Evolutionary conservation across 1,284 basidiomycete genomes (phyloP), one percentile per base, ranked within the genome.

Genomic region (Apiotrichum akiyoshidainum): DNA sequence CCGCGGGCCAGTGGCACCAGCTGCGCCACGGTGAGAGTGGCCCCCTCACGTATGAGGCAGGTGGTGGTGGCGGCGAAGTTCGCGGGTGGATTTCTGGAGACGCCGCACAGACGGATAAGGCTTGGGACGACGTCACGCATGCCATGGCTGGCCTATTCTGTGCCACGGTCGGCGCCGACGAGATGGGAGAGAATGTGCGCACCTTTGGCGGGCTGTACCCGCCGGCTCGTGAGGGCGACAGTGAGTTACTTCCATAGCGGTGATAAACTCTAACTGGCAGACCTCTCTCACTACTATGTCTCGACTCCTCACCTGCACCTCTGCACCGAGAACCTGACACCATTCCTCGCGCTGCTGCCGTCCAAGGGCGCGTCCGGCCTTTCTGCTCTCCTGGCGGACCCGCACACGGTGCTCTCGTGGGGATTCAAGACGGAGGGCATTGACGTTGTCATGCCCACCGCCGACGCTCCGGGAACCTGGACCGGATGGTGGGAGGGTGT

Each of bases 241-340:
- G 61, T 63, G 56, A 22, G 52, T 58, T 37, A 46, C 33, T 48
- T n/a, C n/a, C n/a, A 46, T 22, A 13, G 8, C 2, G 33, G 19
- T 10, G 19, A 2, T 31, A 17, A 1, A 16, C 34, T 17, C 54
- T 57, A 34, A 56, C 16, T 9, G 4, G 8, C 52, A 74, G 73
- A 68, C 45, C 55, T 68, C 2, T 68, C 68, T 0, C 72, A 69
- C 46, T 69, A 65, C 59, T 83, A 83, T 79, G 78, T 80, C 19
- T 73, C 78, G 49, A 88, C 92, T 66, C 89, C 87, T 0, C 85
- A 86, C 19, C 82, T 90, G 86, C 9, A 87, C 63, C 88, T 96
- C 17, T 99, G 95, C 73, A 99, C 95, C 2, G 96, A 99, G 73
- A 98, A 98, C 74, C 80, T 99, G 8, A 95, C 94, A 0, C 95